Evolutionary conservation across 1,139 yeast genomes (phyloP).

Genomic region (Blastobotrys persicus): DNA sequence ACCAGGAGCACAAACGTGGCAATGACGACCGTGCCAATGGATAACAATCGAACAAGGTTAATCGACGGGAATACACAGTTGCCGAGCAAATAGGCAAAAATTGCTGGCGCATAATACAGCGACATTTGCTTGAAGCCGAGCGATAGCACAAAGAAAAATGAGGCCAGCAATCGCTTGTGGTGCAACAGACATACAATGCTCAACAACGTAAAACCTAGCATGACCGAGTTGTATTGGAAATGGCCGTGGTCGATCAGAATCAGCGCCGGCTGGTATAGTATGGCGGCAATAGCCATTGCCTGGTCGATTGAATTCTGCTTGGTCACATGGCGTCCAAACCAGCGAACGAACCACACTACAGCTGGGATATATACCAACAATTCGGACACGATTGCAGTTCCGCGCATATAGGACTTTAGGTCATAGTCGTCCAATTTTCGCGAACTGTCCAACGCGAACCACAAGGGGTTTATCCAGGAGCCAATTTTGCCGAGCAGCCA

Average conservation of each 20-base stretch:
- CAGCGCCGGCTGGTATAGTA: constrained; percentile 74
- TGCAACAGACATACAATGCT: constrained; percentile 61
- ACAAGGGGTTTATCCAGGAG: constrained; percentile 52
- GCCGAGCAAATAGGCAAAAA: constrained; percentile 74
- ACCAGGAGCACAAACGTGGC: constrained; percentile 52
- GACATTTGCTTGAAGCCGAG: constrained; percentile 95
- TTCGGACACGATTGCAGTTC: constrained; percentile 75
- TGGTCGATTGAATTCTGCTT: constrained; percentile 59
- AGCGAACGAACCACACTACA: constrained; percentile 57
- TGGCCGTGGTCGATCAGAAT: constrained; percentile 94
- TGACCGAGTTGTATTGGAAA: constrained; percentile 90
- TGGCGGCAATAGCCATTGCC: constrained; percentile 68
- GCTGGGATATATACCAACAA: constrained; percentile 75
- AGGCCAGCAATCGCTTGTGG: constrained; percentile 64
- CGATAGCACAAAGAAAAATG: constrained; percentile 76
- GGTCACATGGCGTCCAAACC: constrained; percentile 52
- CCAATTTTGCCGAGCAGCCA: constrained; percentile 78
- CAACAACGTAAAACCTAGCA: constrained; percentile 80
- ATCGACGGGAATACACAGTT: constrained; percentile 39
- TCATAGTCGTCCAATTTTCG: constrained; percentile 70
- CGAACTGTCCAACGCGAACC: constrained; percentile 75
- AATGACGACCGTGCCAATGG: constrained; percentile 63
- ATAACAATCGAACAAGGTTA: constrained; percentile 48
- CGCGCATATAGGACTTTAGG: constrained; percentile 79
- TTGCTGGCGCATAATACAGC: constrained; percentile 83